Evolutionary conservation across 345 rosid species (phyloP).

Genomic region (Carallia brachiata): DNA sequence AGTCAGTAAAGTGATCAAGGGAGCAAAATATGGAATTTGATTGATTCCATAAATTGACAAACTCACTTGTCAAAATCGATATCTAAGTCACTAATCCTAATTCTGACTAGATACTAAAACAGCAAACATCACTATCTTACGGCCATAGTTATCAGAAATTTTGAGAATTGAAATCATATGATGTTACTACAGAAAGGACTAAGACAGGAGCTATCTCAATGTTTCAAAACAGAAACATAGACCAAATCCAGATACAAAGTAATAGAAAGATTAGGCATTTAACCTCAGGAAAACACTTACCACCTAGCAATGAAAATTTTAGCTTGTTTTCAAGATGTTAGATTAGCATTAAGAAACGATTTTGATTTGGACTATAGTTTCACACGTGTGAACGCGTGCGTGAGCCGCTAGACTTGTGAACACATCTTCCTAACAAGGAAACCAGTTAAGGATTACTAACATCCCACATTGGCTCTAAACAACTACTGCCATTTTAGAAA

Average conservation of each 20-base stretch:
- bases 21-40: background rate
- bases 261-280: background rate
- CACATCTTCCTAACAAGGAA: too few relatives aligned
- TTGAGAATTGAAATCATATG: background rate
- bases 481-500: too few relatives aligned
- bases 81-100: constrained; percentile 1
- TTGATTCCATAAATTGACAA: background rate
- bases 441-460: too few relatives aligned
- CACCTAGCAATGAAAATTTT: background rate
- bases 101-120: background rate
- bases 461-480: too few relatives aligned
- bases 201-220: background rate
- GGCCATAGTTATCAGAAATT: background rate
- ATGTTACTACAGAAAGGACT: background rate
- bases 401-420: too few relatives aligned
- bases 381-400: too few relatives aligned
- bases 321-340: too few relatives aligned
- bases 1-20: too few relatives aligned
- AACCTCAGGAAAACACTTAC: background rate
- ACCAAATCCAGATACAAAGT: background rate
- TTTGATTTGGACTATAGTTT: too few relatives aligned
- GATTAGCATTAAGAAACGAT: too few relatives aligned
- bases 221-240: background rate
- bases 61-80: constrained; percentile 5
- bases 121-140: background rate